phyloP scores from a whole-genome alignment of 208 protist species.

The Balamuthia mandrillaris region DNA sequence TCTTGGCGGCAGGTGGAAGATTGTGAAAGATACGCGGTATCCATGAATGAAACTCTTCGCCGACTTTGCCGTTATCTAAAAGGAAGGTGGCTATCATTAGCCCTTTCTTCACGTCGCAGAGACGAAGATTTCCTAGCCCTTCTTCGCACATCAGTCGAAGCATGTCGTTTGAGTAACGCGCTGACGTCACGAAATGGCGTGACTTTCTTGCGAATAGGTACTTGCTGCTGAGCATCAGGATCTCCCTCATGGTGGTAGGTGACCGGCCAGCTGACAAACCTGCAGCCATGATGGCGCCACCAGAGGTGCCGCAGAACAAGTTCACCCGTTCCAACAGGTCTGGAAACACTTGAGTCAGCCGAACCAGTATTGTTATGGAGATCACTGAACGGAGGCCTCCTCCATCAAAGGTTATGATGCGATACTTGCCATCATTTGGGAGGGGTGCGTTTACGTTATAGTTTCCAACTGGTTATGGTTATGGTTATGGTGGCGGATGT shows the following conservation, averaged over 20 bases:
- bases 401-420: constrained; percentile 11
- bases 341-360: constrained; percentile 6
- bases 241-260: neutral
- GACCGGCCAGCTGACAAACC: neutral
- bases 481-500: neutral
- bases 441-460: neutral
- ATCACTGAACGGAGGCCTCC: neutral
- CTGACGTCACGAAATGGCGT: neutral
- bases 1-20: neutral
- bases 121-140: neutral
- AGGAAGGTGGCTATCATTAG: neutral
- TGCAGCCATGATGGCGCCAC: neutral
- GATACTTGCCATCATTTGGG: constrained; percentile 21
- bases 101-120: neutral
- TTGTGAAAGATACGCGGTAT: constrained; percentile 12
- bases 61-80: neutral
- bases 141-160: neutral
- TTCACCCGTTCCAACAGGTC: constrained; percentile 16
- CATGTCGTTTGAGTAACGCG: neutral
- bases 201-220: neutral
- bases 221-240: neutral
- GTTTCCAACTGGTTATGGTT: neutral
- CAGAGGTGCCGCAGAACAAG: constrained; percentile 6
- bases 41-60: constrained; percentile 20
- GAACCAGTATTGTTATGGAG: constrained; percentile 8